A percentile compares a stretch with the other conserved stretches of the same genome.
Conservation (phyloP, 805 yeast species). For the Pichia ethanolica region DNA sequence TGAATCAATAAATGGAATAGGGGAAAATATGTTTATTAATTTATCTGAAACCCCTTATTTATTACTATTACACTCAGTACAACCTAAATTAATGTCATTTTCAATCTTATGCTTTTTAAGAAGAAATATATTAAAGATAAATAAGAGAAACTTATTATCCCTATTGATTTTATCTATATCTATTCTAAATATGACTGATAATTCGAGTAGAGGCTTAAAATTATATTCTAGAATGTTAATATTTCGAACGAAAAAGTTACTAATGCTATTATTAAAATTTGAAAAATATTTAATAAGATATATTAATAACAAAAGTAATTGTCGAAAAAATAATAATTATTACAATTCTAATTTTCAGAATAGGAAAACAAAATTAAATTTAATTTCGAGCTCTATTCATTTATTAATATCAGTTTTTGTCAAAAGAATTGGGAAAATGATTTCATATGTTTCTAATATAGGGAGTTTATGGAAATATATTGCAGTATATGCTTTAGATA, state of each 20-base stretch:
- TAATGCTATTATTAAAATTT: not conserved
- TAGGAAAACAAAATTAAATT: not conserved
- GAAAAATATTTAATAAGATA: not conserved
- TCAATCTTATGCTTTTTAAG: conserved; percentile 1
- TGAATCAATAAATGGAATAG: not conserved
- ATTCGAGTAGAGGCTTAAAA: conserved; percentile 2
- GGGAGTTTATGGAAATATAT: conserved; percentile 6
- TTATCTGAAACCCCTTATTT: conserved; percentile 5
- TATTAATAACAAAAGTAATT: not conserved
- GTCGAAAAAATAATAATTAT: no score
- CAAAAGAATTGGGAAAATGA: conserved; percentile 3
- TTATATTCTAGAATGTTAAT: conserved; percentile 6
- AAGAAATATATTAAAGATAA: not conserved
- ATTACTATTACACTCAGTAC: conserved; percentile 5
- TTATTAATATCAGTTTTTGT: conserved; percentile 3
- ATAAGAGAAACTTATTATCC: not conserved
- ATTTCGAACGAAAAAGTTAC: conserved; percentile 2
- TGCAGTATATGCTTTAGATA: conserved; percentile 6
- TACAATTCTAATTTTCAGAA: no score
- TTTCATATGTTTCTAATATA: not conserved
- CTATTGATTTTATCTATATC: conserved; percentile 1
- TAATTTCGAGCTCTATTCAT: conserved; percentile 5
- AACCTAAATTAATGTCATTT: conserved; percentile 4
- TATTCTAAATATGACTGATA: conserved; percentile 4
- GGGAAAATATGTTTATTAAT: not conserved